These are phyloP conservation scores for Podaxis sp. DNA, from an alignment of 768 basidiomycete genomes.

Conservation along the genomic window DNA sequence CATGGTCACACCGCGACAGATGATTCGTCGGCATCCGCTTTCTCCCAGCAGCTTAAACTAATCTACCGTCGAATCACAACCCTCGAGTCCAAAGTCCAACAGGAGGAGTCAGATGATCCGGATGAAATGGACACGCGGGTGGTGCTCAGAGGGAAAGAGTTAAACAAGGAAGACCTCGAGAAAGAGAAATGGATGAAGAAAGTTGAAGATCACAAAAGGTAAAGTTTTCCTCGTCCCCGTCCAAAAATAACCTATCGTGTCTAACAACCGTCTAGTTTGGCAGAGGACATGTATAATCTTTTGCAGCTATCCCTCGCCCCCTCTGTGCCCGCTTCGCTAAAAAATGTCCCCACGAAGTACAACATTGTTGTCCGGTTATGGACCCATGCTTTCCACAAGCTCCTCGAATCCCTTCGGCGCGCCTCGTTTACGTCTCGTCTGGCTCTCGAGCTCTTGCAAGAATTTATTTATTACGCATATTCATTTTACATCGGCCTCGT, in stretches of 20 bases:
- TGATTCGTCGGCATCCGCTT: conserved; percentile 61
- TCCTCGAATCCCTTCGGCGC: conserved; percentile 87
- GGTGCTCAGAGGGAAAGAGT: conserved; percentile 41
- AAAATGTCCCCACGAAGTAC: conserved; percentile 89
- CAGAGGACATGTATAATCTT: conserved; percentile 87
- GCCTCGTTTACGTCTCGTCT: conserved; percentile 67
- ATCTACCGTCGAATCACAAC: conserved; percentile 81
- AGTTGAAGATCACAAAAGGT: conserved; percentile 84
- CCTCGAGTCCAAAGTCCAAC: conserved; percentile 73
- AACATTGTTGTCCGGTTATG: conserved; percentile 94
- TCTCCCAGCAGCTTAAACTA: conserved; percentile 73
- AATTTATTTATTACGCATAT: conserved; percentile 95
- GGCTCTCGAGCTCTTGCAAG: conserved; percentile 89
- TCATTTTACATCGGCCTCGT: conserved; percentile 88
- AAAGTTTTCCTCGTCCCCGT: conserved; percentile 11
- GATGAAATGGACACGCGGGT: conserved; percentile 43
- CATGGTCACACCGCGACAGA: conserved; percentile 41
- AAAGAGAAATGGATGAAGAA: conserved; percentile 75
- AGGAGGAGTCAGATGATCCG: conserved; percentile 58
- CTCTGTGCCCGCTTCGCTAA: conserved; percentile 82
- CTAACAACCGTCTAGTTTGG: conserved; percentile 52
- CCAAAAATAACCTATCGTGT: conserved; percentile 11
- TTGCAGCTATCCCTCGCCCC: conserved; percentile 84
- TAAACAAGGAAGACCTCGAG: conserved; percentile 56
- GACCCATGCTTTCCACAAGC: conserved; percentile 87